These are phyloP conservation scores for Sanguinoderma infundibulare DNA, from an alignment of 1,284 basidiomycete species.

Conservation along the genomic window DNA sequence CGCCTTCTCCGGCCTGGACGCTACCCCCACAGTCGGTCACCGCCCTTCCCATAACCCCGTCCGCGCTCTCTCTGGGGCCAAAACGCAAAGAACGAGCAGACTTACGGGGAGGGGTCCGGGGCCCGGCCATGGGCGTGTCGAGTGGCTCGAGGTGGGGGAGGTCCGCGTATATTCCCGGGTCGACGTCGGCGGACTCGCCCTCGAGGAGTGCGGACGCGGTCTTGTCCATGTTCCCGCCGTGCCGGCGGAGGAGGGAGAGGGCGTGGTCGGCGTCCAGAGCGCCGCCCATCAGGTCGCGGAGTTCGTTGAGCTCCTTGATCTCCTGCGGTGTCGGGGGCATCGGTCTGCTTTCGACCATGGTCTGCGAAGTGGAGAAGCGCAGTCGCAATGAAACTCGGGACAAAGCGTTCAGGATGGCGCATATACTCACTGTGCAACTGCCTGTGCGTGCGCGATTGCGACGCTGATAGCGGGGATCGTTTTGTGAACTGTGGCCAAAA, in stretches of 20 bases:
- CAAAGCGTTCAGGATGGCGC: too few species aligned
- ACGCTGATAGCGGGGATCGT: too few species aligned
- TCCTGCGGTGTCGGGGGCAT: slow-evolving; percentile 25
- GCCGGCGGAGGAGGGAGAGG: slow-evolving; percentile 57
- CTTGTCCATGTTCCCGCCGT: slow-evolving; percentile 62
- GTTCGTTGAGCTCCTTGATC: slow-evolving; percentile 38
- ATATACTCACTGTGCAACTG: too few species aligned
- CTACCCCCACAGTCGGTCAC: slow-evolving; percentile 15
- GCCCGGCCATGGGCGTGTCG: slow-evolving; percentile 19
- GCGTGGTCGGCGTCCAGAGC: slow-evolving; percentile 48
- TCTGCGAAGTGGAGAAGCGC: too few species aligned
- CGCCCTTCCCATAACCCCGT: neutral
- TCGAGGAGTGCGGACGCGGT: slow-evolving; percentile 63
- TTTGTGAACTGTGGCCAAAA: too few species aligned
- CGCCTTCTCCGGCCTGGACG: slow-evolving; percentile 40
- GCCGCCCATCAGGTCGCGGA: slow-evolving; percentile 44
- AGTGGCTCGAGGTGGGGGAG: slow-evolving; percentile 22
- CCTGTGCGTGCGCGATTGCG: too few species aligned
- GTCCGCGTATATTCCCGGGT: slow-evolving; percentile 11
- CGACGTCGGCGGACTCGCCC: slow-evolving; percentile 44
- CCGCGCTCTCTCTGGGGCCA: too few species aligned
- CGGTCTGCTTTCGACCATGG: slow-evolving; percentile 8
- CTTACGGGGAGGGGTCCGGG: slow-evolving; percentile 41
- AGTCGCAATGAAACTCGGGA: too few species aligned
- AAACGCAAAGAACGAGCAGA: slow-evolving; percentile 5